Percentiles rank a stretch among this genome's conserved stretches.
phyloP scores from a whole-genome alignment of 768 basidiomycete species.

The Podaxis rugospora region DNA sequence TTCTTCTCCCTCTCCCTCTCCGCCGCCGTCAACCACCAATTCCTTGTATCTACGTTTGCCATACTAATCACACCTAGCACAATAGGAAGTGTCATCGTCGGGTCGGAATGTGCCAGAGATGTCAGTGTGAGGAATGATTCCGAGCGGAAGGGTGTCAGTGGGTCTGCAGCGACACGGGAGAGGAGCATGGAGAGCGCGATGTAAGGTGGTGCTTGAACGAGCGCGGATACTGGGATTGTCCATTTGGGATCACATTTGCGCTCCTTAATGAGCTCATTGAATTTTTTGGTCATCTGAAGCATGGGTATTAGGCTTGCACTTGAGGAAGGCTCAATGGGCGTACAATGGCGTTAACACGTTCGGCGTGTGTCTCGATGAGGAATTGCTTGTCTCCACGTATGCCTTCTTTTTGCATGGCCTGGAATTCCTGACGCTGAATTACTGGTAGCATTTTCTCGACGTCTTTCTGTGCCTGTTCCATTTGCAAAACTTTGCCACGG shows the following conservation, averaged over 20 bases:
- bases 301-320: neutral
- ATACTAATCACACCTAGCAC: slow-evolving; percentile 68
- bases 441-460: slow-evolving; percentile 44
- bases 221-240: slow-evolving; percentile 55
- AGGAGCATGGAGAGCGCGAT: slow-evolving; percentile 60
- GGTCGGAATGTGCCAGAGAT: slow-evolving; percentile 65
- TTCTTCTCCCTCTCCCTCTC: slow-evolving; percentile 47
- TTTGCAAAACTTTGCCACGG: slow-evolving; percentile 52
- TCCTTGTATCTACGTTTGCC: slow-evolving; percentile 74
- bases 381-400: slow-evolving; percentile 51
- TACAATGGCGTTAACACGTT: slow-evolving; percentile 47
- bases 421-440: slow-evolving; percentile 36
- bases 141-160: slow-evolving; percentile 67
- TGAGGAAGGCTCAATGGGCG: slow-evolving; percentile 14
- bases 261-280: slow-evolving; percentile 55
- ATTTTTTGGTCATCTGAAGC: slow-evolving; percentile 45
- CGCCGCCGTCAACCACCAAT: slow-evolving; percentile 64
- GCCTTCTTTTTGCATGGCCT: slow-evolving; percentile 52
- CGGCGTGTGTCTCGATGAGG: slow-evolving; percentile 42
- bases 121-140: slow-evolving; percentile 76
- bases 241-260: slow-evolving; percentile 53
- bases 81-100: slow-evolving; percentile 66
- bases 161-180: slow-evolving; percentile 42
- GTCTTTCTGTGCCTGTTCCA: slow-evolving; percentile 55
- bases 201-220: slow-evolving; percentile 73